Percentiles rank a stretch among this genome's conserved stretches.
phyloP scores from a whole-genome alignment of 2,329 filamentous ascomycete genomes.

The Nemania sp. region DNA sequence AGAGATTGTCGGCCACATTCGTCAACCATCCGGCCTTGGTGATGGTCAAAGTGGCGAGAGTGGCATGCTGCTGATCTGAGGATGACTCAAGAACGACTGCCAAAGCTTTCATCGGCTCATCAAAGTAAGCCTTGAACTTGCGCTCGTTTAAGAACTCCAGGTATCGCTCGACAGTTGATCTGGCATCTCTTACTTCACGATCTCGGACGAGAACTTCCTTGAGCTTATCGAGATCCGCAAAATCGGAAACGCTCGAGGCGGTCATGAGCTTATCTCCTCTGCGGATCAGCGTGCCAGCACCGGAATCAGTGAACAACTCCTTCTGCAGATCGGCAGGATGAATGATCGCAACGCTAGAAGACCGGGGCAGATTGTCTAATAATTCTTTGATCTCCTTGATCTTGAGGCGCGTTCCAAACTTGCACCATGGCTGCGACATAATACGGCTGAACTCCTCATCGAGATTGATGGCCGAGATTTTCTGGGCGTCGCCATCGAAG shows the following conservation, averaged over 20 bases:
- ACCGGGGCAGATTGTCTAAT: conserved; percentile 82
- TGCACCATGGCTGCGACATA: conserved; percentile 93
- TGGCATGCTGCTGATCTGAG: conserved; percentile 69
- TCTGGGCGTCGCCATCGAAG: conserved; percentile 89
- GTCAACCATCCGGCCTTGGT: conserved; percentile 94
- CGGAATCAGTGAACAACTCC: conserved; percentile 94
- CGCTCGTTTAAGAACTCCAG: conserved; percentile 75
- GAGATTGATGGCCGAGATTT: conserved; percentile 96
- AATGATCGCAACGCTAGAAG: conserved; percentile 95
- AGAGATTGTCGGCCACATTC: conserved; percentile 94
- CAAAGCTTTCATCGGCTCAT: conserved; percentile 90
- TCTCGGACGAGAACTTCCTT: conserved; percentile 83
- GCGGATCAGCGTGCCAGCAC: conserved; percentile 89
- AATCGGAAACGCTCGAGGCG: conserved; percentile 70
- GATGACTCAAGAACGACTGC: conserved; percentile 81
- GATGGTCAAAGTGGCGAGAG: conserved; percentile 87
- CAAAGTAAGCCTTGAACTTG: conserved; percentile 90
- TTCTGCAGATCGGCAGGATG: conserved; percentile 95
- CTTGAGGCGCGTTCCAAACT: conserved; percentile 92
- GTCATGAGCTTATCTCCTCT: conserved; percentile 87
- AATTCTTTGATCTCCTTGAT: conserved; percentile 97
- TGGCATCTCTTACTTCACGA: conserved; percentile 78
- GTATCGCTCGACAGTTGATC: conserved; percentile 84
- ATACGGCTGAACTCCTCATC: conserved; percentile 94
- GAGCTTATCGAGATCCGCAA: conserved; percentile 74